Percentiles rank a stretch among this genome's conserved stretches.
Conservation (phyloP, 2,329 filamentous ascomycete species). For the Penicillium oxalicum region DNA sequence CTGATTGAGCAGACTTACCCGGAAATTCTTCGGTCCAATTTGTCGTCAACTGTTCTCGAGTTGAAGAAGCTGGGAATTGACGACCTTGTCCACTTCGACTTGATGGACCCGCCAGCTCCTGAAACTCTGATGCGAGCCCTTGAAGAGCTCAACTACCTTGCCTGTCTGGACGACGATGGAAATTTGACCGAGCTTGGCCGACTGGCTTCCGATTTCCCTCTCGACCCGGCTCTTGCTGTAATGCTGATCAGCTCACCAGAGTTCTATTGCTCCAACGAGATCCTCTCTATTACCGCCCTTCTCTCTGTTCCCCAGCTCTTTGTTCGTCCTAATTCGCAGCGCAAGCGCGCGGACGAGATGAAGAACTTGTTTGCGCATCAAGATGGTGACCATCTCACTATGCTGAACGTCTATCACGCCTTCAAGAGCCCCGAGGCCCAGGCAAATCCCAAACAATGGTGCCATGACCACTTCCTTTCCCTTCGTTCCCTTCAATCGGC, state of each 20-base stretch:
- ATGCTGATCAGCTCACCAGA: conserved; percentile 98
- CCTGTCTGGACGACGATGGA: conserved; percentile 93
- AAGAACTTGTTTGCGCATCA: conserved; percentile 87
- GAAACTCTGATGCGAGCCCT: conserved; percentile 97
- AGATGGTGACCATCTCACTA: conserved; percentile 90
- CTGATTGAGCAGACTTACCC: conserved; percentile 96
- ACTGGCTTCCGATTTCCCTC: conserved; percentile 87
- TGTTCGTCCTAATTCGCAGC: conserved; percentile 73
- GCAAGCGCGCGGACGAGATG: conserved; percentile 95
- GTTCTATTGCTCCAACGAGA: conserved; percentile 98
- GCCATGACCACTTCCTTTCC: conserved; percentile 92
- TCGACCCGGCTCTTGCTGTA: conserved; percentile 88
- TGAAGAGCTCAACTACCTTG: conserved; percentile 95
- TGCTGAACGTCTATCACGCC: conserved; percentile 96
- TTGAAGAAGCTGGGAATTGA: conserved; percentile 95
- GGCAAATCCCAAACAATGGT: conserved; percentile 81
- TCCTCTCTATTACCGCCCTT: conserved; percentile 87
- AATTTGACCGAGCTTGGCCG: conserved; percentile 81
- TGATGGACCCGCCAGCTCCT: conserved; percentile 96
- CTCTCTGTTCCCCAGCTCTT: conserved; percentile 94
- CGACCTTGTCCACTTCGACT: conserved; percentile 94
- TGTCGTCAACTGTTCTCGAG: conserved; percentile 91
- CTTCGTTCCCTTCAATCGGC: conserved; percentile 83
- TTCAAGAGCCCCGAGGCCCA: conserved; percentile 73
- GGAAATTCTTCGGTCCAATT: conserved; percentile 88